Evolutionary conservation across 768 basidiomycete genomes (phyloP), one percentile per base, ranked within the genome.

Genomic region (Tylopilus intermedius): DNA sequence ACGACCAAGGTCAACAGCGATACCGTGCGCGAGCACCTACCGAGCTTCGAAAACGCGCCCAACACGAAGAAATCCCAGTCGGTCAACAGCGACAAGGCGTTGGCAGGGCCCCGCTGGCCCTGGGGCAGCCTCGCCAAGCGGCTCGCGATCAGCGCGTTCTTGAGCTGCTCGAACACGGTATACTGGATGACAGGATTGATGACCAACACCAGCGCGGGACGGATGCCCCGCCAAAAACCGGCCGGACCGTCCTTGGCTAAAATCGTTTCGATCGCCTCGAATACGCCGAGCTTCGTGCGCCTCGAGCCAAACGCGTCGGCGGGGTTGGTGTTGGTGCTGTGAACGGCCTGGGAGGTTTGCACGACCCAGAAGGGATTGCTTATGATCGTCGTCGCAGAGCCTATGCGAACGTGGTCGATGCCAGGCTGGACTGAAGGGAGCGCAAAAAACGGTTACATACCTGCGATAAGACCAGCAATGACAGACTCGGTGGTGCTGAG

Each of bases 361-460:
- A 98, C 77, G 45, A 96, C 93, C 96, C 96, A 99, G 55, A 98
- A 87, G 3, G 95, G 95, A 70, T 98, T 97, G 67, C 84, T 88
- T 57, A 90, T 78, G 57, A 95, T 70, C 4, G 92, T 88, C 3
- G 95, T 96, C 10, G 88, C 88, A 40, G 88, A 87, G 37, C 94
- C 94, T 91, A 53, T 54, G 9, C 32, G 37, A 35, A 24, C 27
- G 26, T 6, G 30, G 27, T 47, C 46, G 11, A 32, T n/a, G 21
- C 42, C 22, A 44, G 45, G 37, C 13, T 15, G 27, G 8, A 33
- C 35, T 33, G 7, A 27, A 33, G 24, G 21, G 27, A 41, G 26
- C 21, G 27, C 35, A 14, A 8, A 8, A 3, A 46, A 50, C 6
- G 27, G 68, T 63, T 52, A 83, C 18, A 18, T 18, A 18, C 94